Evolutionary conservation across 2,329 filamentous ascomycete species (phyloP).

Genomic region (Trichoderma lentiforme): DNA sequence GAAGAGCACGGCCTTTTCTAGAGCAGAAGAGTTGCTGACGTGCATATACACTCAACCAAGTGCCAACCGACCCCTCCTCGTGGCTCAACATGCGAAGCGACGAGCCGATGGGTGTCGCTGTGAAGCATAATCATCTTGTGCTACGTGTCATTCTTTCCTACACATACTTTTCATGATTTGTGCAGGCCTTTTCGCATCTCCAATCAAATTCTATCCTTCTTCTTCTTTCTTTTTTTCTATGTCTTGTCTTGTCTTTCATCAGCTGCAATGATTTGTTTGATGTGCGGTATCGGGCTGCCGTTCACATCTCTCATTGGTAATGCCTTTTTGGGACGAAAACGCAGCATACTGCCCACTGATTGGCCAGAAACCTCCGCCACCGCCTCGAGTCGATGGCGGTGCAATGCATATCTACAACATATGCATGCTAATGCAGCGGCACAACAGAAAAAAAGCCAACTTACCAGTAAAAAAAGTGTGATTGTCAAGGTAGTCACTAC

Average conservation of each 20-base stretch:
- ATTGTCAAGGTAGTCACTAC: background rate
- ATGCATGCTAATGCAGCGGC: background rate
- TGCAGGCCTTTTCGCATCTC: background rate
- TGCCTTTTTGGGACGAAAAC: slow-evolving; percentile 13
- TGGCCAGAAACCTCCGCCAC: background rate
- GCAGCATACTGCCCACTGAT: background rate
- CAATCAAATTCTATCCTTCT: background rate
- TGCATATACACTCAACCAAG: background rate
- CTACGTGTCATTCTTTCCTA: background rate
- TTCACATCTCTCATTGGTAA: slow-evolving; percentile 2
- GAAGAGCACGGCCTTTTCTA: background rate
- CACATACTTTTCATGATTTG: background rate
- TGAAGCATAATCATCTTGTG: background rate
- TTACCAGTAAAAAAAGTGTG: background rate
- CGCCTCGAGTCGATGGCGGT: background rate
- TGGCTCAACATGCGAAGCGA: background rate
- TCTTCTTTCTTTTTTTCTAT: background rate
- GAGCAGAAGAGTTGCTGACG: background rate
- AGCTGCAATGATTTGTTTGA: background rate
- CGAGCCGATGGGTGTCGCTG: background rate
- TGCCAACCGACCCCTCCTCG: background rate
- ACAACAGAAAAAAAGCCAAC: background rate
- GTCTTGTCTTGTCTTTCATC: background rate
- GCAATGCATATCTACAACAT: slow-evolving; percentile 2
- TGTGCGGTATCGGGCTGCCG: background rate